Evolutionary conservation across 1,284 basidiomycete species (phyloP).

Genomic region (Sporisorium reilianum): DNA sequence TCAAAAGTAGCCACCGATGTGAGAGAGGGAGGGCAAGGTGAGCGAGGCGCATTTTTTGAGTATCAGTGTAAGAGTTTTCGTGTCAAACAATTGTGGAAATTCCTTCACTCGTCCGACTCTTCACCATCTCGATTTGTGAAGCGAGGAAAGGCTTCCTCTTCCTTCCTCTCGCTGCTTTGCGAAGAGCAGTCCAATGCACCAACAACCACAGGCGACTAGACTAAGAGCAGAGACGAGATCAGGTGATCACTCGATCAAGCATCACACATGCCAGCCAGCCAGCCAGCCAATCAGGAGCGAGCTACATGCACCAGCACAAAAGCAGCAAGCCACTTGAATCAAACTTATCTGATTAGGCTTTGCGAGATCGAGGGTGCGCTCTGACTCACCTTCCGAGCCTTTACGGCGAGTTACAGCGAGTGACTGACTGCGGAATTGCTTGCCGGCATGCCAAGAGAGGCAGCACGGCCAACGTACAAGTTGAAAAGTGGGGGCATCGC

Average conservation of each 20-base stretch:
- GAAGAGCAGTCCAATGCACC: too few species aligned
- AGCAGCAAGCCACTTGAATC: background rate
- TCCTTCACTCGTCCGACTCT: background rate
- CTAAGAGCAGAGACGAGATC: background rate
- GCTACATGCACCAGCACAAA: background rate
- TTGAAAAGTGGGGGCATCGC: too few species aligned
- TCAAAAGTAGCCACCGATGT: background rate
- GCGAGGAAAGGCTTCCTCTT: background rate
- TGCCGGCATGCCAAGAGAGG: background rate
- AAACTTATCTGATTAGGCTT: slow-evolving; percentile 4
- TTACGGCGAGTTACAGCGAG: background rate
- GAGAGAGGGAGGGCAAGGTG: background rate
- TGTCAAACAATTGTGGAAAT: too few species aligned
- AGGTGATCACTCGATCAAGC: background rate
- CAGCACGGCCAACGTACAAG: too few species aligned
- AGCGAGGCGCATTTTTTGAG: background rate
- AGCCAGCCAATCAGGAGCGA: slow-evolving; percentile 1
- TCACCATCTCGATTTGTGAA: background rate
- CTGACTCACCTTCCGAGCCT: slow-evolving; percentile 5
- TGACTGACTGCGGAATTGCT: too few species aligned
- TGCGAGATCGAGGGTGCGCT: slow-evolving; percentile 4
- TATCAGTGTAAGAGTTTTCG: too few species aligned
- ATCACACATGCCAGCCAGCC: background rate
- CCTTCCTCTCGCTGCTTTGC: background rate
- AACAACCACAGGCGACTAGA: background rate